These are phyloP conservation scores for Tetracentron sinense DNA, from an alignment of 164 flowering plant species.

Conservation along the genomic window DNA sequence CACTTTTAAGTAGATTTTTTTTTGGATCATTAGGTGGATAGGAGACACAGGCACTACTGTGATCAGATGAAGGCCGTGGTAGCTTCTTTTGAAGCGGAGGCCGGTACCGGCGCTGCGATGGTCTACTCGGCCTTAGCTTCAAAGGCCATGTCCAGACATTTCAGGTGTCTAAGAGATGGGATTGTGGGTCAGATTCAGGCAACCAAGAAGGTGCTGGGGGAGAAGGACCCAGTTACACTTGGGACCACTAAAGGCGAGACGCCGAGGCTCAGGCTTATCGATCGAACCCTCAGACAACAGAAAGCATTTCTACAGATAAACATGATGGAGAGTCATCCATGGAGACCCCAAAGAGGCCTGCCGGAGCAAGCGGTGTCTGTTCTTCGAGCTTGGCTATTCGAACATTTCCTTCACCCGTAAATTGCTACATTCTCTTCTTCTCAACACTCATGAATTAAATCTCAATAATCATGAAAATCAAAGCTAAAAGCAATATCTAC, in stretches of 20 bases:
- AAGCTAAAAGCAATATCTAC: too few species aligned
- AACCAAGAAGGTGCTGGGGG: conserved; percentile 73
- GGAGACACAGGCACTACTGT: conserved; percentile 86
- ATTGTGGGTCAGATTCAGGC: conserved; percentile 68
- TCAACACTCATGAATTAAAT: background rate
- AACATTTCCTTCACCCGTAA: conserved; percentile 98
- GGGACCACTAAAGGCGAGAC: conserved; percentile 77
- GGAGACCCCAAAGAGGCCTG: conserved; percentile 96
- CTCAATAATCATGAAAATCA: background rate
- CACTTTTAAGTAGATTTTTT: background rate
- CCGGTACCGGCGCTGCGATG: conserved; percentile 66
- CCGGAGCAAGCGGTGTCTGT: conserved; percentile 91
- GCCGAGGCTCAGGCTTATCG: conserved; percentile 67
- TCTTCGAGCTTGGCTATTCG: conserved; percentile 98
- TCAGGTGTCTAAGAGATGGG: conserved; percentile 77
- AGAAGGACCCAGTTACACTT: conserved; percentile 59
- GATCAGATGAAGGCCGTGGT: conserved; percentile 83
- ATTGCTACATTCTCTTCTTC: conserved; percentile 13
- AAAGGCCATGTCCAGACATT: conserved; percentile 89
- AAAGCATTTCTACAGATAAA: conserved; percentile 75
- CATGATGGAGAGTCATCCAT: conserved; percentile 81
- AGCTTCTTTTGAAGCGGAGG: conserved; percentile 72
- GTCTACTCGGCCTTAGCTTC: conserved; percentile 74
- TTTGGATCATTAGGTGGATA: conserved; percentile 58
- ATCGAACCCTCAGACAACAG: conserved; percentile 77